Percentiles rank a stretch among this genome's conserved stretches.
phyloP scores from a whole-genome alignment of 2,329 filamentous ascomycete species.

The Metarhizium sp. region DNA sequence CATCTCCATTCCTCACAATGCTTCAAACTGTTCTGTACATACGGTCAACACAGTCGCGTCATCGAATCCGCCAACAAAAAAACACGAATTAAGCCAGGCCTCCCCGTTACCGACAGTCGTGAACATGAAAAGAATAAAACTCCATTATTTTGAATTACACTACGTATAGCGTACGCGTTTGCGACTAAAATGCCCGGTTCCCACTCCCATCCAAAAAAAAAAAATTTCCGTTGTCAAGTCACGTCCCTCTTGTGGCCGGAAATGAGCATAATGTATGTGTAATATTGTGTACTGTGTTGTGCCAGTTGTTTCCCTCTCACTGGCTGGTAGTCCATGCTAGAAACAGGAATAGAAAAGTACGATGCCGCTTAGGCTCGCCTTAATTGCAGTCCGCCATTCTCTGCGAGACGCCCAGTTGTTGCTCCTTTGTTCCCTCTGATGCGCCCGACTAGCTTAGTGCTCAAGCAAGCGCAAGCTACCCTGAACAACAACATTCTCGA shows the following conservation, averaged over 20 bases:
- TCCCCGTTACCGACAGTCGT: background rate
- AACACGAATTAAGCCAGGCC: background rate
- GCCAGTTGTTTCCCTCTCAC: background rate
- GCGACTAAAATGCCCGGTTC: background rate
- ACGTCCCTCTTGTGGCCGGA: background rate
- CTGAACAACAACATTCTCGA: conserved; percentile 98
- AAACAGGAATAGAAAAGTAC: background rate
- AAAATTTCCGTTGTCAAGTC: background rate
- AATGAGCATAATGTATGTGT: background rate
- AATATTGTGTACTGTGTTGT: background rate
- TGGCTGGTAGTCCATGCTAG: background rate
- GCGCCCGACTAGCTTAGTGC: conserved; percentile 35
- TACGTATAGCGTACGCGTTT: background rate
- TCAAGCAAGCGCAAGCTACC: conserved; percentile 74
- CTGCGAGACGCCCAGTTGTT: background rate
- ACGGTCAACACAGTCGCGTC: too few species aligned
- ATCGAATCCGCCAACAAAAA: too few species aligned
- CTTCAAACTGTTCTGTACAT: too few species aligned
- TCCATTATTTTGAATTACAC: conserved; percentile 1
- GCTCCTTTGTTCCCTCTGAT: background rate
- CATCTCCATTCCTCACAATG: too few species aligned
- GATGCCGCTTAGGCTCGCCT: background rate
- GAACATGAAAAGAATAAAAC: background rate
- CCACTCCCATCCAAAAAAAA: background rate
- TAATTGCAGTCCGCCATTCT: background rate